phyloP scores from a whole-genome alignment of 345 rosid genomes.

The Eucalyptus melliodora region DNA sequence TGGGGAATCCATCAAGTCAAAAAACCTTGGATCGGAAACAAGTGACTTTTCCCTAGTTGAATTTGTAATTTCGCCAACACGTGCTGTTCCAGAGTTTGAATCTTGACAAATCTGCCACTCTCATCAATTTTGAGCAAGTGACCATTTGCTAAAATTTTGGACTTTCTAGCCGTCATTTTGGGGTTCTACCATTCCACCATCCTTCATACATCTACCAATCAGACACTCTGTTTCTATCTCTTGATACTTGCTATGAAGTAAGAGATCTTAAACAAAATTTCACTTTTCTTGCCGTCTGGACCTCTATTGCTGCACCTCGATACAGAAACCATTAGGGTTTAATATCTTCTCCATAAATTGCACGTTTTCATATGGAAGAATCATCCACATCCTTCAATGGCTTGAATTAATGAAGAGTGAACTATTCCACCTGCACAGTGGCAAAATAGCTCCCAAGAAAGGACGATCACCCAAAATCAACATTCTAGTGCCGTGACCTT shows the following conservation, averaged over 20 bases:
- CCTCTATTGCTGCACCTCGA: neutral
- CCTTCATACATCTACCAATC: neutral
- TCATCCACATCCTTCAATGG: neutral
- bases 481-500: neutral
- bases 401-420: neutral
- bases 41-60: too few relatives aligned
- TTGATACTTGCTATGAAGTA: neutral
- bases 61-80: too few relatives aligned
- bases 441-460: neutral
- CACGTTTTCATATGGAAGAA: neutral
- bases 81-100: accelerated
- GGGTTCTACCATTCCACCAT: neutral
- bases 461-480: neutral
- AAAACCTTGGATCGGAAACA: too few relatives aligned
- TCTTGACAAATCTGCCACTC: neutral
- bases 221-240: neutral
- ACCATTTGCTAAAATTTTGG: neutral
- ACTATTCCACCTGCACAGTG: neutral
- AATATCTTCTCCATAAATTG: neutral
- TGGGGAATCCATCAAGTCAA: too few relatives aligned
- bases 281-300: neutral
- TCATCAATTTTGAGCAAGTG: neutral
- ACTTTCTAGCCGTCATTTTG: neutral
- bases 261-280: neutral
- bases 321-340: neutral